These are phyloP conservation scores for Ustilago nuda DNA, from an alignment of 1,284 basidiomycete genomes.

Conservation along the genomic window DNA sequence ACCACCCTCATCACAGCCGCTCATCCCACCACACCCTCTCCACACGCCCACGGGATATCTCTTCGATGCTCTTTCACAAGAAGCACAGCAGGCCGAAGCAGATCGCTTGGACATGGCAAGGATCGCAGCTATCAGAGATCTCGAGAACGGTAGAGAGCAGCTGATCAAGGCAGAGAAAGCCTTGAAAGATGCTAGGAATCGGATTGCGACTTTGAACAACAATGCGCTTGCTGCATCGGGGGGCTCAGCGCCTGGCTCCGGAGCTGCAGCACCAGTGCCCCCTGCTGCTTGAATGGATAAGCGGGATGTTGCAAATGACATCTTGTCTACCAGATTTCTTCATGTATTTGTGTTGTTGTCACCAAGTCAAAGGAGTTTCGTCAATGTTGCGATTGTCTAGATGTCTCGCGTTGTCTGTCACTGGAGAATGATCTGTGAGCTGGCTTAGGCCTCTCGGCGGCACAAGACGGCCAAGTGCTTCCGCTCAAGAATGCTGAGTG, in stretches of 20 bases:
- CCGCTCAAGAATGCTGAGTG: too few species aligned
- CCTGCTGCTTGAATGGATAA: background rate
- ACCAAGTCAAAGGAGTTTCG: too few species aligned
- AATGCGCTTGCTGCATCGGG: constrained; percentile 3
- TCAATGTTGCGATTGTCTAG: too few species aligned
- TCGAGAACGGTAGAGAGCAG: constrained; percentile 64
- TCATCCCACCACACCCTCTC: constrained; percentile 58
- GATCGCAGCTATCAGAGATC: constrained; percentile 73
- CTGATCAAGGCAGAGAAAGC: constrained; percentile 67
- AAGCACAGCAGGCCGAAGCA: constrained; percentile 86
- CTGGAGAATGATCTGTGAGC: too few species aligned
- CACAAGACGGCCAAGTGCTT: too few species aligned
- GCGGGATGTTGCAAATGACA: background rate
- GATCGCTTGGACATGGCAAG: constrained; percentile 83
- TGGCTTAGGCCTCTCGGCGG: too few species aligned
- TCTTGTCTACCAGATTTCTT: background rate
- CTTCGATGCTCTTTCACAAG: constrained; percentile 75
- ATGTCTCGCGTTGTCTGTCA: too few species aligned
- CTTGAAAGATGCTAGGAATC: constrained; percentile 52
- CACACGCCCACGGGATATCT: constrained; percentile 64
- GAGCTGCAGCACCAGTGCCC: background rate
- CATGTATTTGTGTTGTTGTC: constrained; percentile 5
- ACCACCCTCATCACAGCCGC: background rate
- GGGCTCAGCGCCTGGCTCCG: background rate
- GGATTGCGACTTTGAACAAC: constrained; percentile 27